Evolutionary conservation across 139 green algal species (phyloP).

Genomic region (Auxenochlorella protothecoides): DNA sequence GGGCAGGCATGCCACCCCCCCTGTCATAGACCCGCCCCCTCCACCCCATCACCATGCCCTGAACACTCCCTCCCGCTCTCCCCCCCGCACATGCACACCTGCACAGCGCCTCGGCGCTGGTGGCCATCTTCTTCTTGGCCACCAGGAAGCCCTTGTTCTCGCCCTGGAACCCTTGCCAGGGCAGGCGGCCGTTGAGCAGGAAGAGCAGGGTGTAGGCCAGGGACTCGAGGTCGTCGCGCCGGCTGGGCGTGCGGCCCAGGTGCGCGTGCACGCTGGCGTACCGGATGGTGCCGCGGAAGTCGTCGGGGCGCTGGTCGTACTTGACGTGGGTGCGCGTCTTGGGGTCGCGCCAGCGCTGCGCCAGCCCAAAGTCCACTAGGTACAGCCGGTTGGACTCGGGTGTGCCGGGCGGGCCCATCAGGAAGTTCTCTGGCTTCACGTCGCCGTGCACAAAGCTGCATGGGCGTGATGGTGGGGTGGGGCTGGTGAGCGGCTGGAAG

Average conservation of each 20-base stretch:
- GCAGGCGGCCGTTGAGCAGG: slow-evolving; percentile 80
- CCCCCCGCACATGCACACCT: background rate
- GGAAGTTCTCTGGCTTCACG: slow-evolving; percentile 97
- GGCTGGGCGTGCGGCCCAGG: slow-evolving; percentile 75
- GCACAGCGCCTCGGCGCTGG: slow-evolving; percentile 79
- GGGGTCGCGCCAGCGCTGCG: slow-evolving; percentile 65
- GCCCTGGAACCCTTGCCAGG: slow-evolving; percentile 87
- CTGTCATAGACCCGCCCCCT: no score
- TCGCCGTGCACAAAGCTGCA: slow-evolving; percentile 92
- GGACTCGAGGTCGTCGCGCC: slow-evolving; percentile 91
- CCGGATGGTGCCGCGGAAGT: slow-evolving; percentile 91
- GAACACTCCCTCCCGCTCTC: background rate
- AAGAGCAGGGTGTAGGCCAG: slow-evolving; percentile 97
- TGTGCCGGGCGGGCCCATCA: slow-evolving; percentile 69
- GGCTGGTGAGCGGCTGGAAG: background rate
- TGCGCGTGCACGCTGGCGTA: slow-evolving; percentile 96
- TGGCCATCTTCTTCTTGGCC: slow-evolving; percentile 97
- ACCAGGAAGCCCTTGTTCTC: slow-evolving; percentile 97
- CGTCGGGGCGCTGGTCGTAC: slow-evolving; percentile 91
- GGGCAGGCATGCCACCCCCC: background rate
- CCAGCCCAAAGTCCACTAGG: slow-evolving; percentile 89
- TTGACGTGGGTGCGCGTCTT: slow-evolving; percentile 72
- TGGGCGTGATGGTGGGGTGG: background rate
- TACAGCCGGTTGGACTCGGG: slow-evolving; percentile 83
- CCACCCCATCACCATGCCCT: no score